Percentiles rank a stretch among this genome's conserved stretches.
Evolutionary conservation across 495 filamentous ascomycete species (phyloP).

Genomic region (Lepraria neglecta): DNA sequence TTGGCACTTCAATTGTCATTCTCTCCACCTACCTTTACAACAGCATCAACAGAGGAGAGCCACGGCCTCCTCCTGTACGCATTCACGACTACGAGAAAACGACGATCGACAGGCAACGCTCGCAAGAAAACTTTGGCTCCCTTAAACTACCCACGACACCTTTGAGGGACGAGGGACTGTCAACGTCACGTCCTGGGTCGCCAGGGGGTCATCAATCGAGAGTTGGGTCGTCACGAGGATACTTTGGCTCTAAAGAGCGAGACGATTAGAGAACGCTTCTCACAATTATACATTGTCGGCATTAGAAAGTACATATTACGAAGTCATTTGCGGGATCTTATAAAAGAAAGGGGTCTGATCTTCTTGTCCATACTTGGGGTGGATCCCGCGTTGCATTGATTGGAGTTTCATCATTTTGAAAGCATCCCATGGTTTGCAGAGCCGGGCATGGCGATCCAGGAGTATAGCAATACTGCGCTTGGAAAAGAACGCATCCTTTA

Average conservation of each 20-base stretch:
- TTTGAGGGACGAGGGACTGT: constrained; percentile 48
- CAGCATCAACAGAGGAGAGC: constrained; percentile 37
- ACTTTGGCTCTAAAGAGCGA: constrained; percentile 26
- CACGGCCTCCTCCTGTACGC: constrained; percentile 64
- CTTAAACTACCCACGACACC: constrained; percentile 48
- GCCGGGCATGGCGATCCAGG: neutral
- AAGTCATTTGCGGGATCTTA: neutral
- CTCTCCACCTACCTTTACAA: constrained; percentile 82
- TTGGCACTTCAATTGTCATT: constrained; percentile 72
- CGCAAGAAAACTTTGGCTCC: constrained; percentile 39
- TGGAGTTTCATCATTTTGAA: neutral
- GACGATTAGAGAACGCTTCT: constrained; percentile 18
- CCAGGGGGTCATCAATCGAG: constrained; percentile 51
- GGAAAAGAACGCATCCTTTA: neutral
- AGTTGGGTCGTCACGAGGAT: constrained; percentile 33
- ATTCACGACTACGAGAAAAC: constrained; percentile 74
- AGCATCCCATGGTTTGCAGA: neutral
- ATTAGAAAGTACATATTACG: constrained; percentile 1
- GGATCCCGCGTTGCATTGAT: neutral
- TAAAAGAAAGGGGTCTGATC: neutral
- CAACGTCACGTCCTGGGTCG: constrained; percentile 61
- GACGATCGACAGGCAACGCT: constrained; percentile 42
- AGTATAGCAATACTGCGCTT: neutral
- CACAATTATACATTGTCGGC: constrained; percentile 8
- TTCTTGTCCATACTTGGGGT: constrained; percentile 2